Evolutionary conservation across 768 basidiomycete genomes (phyloP).

Genomic region (Royoungia palumana): DNA sequence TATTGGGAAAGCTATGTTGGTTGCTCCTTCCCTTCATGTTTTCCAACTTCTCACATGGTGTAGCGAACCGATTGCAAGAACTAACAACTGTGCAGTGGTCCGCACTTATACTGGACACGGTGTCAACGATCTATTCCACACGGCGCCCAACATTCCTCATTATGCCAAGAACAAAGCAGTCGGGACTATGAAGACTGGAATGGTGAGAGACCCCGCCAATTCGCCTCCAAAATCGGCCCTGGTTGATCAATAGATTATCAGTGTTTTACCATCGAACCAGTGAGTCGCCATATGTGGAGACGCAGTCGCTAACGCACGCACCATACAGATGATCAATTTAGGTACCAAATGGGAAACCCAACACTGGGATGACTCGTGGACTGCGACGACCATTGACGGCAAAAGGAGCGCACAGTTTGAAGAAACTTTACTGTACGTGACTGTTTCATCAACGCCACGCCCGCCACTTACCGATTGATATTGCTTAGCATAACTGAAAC

Average conservation of each 20-base stretch:
- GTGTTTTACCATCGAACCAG: conserved; percentile 80
- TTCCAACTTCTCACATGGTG: conserved; percentile 9
- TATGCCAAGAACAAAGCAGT: conserved; percentile 93
- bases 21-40: conserved; percentile 11
- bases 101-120: conserved; percentile 92
- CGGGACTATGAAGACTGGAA: conserved; percentile 91
- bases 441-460: conserved; percentile 1
- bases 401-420: conserved; percentile 95
- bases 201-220: conserved; percentile 49
- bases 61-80: conserved; percentile 82
- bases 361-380: conserved; percentile 97
- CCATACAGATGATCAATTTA: conserved; percentile 83
- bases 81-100: conserved; percentile 86
- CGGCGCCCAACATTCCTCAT: conserved; percentile 85
- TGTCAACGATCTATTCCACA: conserved; percentile 83
- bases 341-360: conserved; percentile 72
- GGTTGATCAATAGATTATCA: conserved; percentile 21
- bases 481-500: conserved; percentile 78
- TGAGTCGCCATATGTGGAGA: conserved; percentile 30
- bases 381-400: conserved; percentile 89
- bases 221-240: background rate
- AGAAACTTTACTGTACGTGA: conserved; percentile 86
- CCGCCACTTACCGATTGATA: conserved; percentile 14
- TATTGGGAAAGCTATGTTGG: conserved; percentile 82
- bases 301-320: conserved; percentile 9